phyloP scores from a whole-genome alignment of 441 rosid genomes.

The Adansonia madagascariensis region DNA sequence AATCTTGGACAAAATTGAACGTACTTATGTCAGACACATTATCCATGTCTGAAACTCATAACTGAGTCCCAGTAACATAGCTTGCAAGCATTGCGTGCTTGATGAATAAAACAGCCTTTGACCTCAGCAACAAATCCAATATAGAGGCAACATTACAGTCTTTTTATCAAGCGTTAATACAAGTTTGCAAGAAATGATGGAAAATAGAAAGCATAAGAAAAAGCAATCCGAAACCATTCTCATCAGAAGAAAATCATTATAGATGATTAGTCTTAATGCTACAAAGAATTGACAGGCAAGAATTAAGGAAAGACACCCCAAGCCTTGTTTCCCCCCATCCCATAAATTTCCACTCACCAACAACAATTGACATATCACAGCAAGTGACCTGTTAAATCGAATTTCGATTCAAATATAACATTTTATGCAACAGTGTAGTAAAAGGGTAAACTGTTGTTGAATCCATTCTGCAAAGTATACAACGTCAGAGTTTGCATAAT shows the following conservation, averaged over 20 bases:
- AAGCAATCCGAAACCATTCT: not conserved
- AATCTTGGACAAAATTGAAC: too few relatives aligned
- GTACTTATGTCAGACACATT: too few relatives aligned
- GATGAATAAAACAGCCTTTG: constrained; percentile 1
- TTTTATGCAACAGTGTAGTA: not conserved
- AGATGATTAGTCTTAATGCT: not conserved
- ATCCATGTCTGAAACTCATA: too few relatives aligned
- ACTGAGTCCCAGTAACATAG: not conserved
- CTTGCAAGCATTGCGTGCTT: not conserved
- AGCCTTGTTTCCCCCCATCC: not conserved
- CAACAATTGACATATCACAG: not conserved
- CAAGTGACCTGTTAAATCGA: not conserved
- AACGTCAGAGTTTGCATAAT: not conserved
- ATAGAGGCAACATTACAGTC: not conserved
- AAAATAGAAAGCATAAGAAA: not conserved
- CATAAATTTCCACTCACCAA: constrained; percentile 7
- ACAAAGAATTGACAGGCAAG: not conserved
- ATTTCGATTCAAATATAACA: constrained; percentile 2
- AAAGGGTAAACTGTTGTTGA: constrained; percentile 16
- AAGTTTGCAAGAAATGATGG: not conserved
- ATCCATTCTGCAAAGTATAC: constrained; percentile 10
- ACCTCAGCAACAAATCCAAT: not conserved
- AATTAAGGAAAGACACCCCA: not conserved
- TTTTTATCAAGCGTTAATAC: not conserved
- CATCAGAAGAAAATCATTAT: not conserved